Evolutionary conservation across 257 asterid species (phyloP), one percentile per base, ranked within the genome.

Genomic region (Rubia yunnanensis): DNA sequence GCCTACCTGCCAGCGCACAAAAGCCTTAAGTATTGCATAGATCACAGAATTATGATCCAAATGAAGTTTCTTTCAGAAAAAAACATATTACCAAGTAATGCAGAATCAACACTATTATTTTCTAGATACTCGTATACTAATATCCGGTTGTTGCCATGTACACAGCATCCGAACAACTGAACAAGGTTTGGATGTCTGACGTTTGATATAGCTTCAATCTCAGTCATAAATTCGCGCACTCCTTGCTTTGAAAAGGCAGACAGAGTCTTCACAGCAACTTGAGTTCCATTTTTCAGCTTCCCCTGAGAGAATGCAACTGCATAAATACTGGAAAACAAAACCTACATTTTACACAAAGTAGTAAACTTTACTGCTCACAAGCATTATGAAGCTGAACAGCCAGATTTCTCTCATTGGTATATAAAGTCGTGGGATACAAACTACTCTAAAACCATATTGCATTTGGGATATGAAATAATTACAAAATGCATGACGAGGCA

Each of bases 101-200:
- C 88, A 59, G 55, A 80, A 78, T 91, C 96, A 34, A 91, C 84
- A 91, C 98, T 91, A 67, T 72, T 82, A 73, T 91, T 88, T 76
- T 84, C 86, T 58, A 91, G 66, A 75, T 81, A 91, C 72, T 88
- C 96, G 63, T 91, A 91, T 49, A 91, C 95, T 83, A 91, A 79
- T 63, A 88, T 83, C 76, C 84, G 79, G 77, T 83, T 73, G 69
- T 76, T 54, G 74, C 80, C 94, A 39, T 86, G 83, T 50, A 84
- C 88, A 79, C 96, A 88, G 83, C 94, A 86, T 63, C 98, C 96
- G 32, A 88, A 81, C 77, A 91, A 74, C 76, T 83, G 87, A 52
- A 91, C 96, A 36, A 91, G 94, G 84, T 88, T 86, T 75, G 95
- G 94, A 80, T 91, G 98, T 76, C 72, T 85, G 74, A 88, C 95